These are phyloP conservation scores for Backusella psychrophila DNA, from an alignment of 192 early-diverging fungal genomes.

Conservation along the genomic window DNA sequence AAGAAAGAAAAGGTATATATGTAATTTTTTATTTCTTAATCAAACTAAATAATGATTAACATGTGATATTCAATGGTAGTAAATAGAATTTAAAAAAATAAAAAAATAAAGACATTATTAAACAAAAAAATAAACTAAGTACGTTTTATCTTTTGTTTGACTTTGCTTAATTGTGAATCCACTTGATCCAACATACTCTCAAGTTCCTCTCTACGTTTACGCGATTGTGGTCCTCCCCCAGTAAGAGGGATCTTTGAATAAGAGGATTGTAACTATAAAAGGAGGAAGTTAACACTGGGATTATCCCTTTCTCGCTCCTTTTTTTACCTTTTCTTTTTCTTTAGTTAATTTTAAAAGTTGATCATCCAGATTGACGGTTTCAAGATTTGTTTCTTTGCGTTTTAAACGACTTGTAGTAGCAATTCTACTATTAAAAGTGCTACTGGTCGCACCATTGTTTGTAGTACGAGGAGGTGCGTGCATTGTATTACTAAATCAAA, in stretches of 20 bases:
- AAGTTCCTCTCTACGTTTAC: slow-evolving; percentile 45
- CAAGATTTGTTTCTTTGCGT: slow-evolving; percentile 8
- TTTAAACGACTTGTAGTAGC: background rate
- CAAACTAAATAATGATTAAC: background rate
- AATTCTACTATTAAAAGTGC: background rate
- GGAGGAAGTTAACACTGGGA: background rate
- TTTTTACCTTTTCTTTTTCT: slow-evolving; percentile 37
- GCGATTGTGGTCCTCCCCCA: slow-evolving; percentile 48
- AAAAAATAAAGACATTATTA: background rate
- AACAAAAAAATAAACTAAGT: background rate
- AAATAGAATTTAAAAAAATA: background rate
- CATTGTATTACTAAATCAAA: background rate
- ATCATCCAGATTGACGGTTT: slow-evolving; percentile 34
- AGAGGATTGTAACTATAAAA: slow-evolving; percentile 43
- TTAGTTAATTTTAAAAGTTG: slow-evolving; percentile 42
- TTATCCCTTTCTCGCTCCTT: background rate
- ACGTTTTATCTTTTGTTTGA: slow-evolving; percentile 43
- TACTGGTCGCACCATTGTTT: background rate
- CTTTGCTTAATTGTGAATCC: slow-evolving; percentile 48
- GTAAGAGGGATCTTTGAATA: slow-evolving; percentile 50
- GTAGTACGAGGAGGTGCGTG: slow-evolving; percentile 20
- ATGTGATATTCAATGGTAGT: slow-evolving; percentile 1
- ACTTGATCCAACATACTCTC: slow-evolving; percentile 50
- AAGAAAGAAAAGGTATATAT: background rate
- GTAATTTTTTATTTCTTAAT: background rate